These are phyloP conservation scores for Pythium apleroticum DNA, from an alignment of 352 stramenopile species.

Conservation along the genomic window DNA sequence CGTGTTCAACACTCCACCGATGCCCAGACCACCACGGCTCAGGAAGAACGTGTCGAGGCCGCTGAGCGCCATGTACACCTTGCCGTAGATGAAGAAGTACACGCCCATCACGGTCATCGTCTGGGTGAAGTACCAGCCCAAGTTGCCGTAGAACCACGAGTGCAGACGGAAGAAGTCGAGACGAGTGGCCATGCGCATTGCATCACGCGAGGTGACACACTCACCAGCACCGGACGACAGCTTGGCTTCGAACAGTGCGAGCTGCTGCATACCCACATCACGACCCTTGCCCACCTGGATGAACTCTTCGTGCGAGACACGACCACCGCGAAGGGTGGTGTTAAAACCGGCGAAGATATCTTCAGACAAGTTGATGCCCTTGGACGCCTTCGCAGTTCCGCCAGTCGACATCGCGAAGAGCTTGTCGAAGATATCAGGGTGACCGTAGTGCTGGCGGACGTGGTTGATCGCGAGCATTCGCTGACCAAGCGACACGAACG, in stretches of 20 bases:
- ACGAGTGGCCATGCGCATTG: slow-evolving; percentile 93
- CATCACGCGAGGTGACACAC: slow-evolving; percentile 96
- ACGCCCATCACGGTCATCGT: slow-evolving; percentile 96
- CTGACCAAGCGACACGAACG: slow-evolving; percentile 78
- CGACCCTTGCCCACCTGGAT: slow-evolving; percentile 94
- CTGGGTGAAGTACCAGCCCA: slow-evolving; percentile 98
- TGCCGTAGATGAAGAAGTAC: slow-evolving; percentile 97
- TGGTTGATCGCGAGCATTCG: slow-evolving; percentile 73
- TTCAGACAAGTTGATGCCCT: slow-evolving; percentile 83
- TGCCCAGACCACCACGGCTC: slow-evolving; percentile 89
- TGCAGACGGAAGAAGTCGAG: slow-evolving; percentile 97
- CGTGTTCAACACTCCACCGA: slow-evolving; percentile 93
- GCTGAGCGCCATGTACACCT: slow-evolving; percentile 93
- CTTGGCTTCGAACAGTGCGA: slow-evolving; percentile 98
- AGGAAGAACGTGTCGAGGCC: slow-evolving; percentile 90
- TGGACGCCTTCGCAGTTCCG: slow-evolving; percentile 78
- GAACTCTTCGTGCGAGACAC: slow-evolving; percentile 77
- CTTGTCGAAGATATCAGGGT: slow-evolving; percentile 88
- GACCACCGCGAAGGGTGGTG: slow-evolving; percentile 69
- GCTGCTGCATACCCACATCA: slow-evolving; percentile 99
- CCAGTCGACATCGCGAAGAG: slow-evolving; percentile 78
- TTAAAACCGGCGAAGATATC: slow-evolving; percentile 89
- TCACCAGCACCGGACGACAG: slow-evolving; percentile 95
- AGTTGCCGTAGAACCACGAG: slow-evolving; percentile 98
- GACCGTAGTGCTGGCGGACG: slow-evolving; percentile 81